Conservation (phyloP, 2,329 filamentous ascomycete genomes). For the Harringtonia lauricola region DNA sequence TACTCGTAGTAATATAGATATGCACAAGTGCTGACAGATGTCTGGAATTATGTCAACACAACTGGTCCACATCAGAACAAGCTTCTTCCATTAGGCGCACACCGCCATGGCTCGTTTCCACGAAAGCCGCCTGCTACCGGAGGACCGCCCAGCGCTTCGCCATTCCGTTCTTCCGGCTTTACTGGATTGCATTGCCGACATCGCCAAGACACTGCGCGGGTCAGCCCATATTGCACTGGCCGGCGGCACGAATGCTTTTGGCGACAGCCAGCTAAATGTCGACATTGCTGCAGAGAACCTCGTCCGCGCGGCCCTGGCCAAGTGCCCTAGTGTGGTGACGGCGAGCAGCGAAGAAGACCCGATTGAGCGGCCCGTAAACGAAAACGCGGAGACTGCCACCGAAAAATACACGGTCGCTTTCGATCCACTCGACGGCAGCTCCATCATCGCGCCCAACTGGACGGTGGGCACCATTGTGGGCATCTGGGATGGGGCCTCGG, state of each 20-base stretch:
- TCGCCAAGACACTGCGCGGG: constrained; percentile 31
- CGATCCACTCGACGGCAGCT: constrained; percentile 53
- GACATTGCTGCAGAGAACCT: constrained; percentile 37
- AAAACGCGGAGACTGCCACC: background rate
- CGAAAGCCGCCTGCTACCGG: background rate
- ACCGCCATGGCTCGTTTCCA: background rate
- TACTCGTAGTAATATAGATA: no score
- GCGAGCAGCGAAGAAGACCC: constrained; percentile 53
- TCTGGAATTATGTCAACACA: no score
- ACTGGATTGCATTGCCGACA: constrained; percentile 30
- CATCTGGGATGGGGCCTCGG: constrained; percentile 40
- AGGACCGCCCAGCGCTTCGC: constrained; percentile 18
- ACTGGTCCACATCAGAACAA: no score
- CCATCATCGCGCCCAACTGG: constrained; percentile 48
- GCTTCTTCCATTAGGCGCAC: no score
- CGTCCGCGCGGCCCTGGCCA: constrained; percentile 31
- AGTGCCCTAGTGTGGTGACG: constrained; percentile 32
- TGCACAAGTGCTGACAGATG: no score
- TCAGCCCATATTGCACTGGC: constrained; percentile 35
- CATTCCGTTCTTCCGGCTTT: constrained; percentile 37
- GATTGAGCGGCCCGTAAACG: constrained; percentile 27
- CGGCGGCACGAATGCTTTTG: constrained; percentile 40
- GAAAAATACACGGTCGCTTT: constrained; percentile 49
- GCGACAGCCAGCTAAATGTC: constrained; percentile 25
- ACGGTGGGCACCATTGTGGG: constrained; percentile 49